Evolutionary conservation across 2,329 filamentous ascomycete genomes (phyloP).

Genomic region (Pyricularia pennisetigena): DNA sequence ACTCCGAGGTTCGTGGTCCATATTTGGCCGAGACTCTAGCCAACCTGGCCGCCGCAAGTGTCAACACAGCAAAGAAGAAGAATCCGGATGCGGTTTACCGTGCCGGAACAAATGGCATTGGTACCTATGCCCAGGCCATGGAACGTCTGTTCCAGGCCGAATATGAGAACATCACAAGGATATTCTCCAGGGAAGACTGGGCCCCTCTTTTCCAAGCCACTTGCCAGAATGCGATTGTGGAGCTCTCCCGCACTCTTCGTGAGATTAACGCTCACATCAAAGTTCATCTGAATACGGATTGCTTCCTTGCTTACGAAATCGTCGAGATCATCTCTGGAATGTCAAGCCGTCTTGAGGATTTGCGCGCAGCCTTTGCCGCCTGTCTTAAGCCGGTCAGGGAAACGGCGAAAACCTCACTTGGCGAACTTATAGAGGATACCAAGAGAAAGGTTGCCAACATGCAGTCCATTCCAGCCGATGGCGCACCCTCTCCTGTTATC

Average conservation of each 20-base stretch:
- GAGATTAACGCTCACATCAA: slow-evolving; percentile 90
- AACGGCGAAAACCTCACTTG: slow-evolving; percentile 79
- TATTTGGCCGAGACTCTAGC: slow-evolving; percentile 76
- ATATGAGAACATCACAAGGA: slow-evolving; percentile 79
- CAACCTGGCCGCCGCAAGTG: slow-evolving; percentile 78
- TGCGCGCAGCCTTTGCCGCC: slow-evolving; percentile 74
- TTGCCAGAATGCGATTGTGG: slow-evolving; percentile 66
- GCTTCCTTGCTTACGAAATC: slow-evolving; percentile 90
- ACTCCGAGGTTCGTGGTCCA: slow-evolving; percentile 74
- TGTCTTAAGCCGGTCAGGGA: slow-evolving; percentile 84
- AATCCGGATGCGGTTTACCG: slow-evolving; percentile 76
- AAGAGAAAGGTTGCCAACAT: slow-evolving; percentile 58
- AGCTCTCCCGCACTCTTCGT: slow-evolving; percentile 75
- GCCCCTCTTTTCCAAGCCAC: slow-evolving; percentile 68
- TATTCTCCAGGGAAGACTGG: slow-evolving; percentile 84
- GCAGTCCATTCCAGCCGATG: slow-evolving; percentile 65
- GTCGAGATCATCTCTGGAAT: slow-evolving; percentile 79
- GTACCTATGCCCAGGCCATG: slow-evolving; percentile 77
- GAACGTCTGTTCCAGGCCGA: slow-evolving; percentile 82
- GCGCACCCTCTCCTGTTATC: slow-evolving; percentile 67
- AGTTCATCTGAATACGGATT: slow-evolving; percentile 77
- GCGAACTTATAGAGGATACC: slow-evolving; percentile 76
- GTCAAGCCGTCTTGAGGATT: slow-evolving; percentile 73
- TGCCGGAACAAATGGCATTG: slow-evolving; percentile 82
- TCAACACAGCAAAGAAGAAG: slow-evolving; percentile 75